These are phyloP conservation scores for Hibiscus tridactylites DNA, from an alignment of 345 rosid genomes.

Conservation along the genomic window DNA sequence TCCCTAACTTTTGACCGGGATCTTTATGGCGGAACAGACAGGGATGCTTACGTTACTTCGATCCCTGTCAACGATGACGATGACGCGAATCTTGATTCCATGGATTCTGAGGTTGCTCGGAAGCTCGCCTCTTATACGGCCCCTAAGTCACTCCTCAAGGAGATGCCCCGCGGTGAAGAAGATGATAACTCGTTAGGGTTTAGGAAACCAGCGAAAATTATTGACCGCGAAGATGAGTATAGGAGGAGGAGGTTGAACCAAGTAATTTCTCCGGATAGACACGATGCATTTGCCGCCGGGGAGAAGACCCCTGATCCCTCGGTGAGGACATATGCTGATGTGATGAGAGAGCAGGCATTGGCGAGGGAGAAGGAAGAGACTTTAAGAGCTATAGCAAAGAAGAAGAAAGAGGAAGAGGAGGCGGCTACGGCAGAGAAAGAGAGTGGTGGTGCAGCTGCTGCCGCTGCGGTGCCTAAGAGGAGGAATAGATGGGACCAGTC, in stretches of 20 bases:
- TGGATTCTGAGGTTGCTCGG: conserved; percentile 61
- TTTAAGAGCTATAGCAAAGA: conserved; percentile 47
- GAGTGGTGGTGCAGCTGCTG: conserved; percentile 25
- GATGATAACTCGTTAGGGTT: conserved; percentile 38
- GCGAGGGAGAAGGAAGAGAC: conserved; percentile 53
- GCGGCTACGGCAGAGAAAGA: conserved; percentile 40
- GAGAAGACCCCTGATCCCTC: conserved; percentile 91
- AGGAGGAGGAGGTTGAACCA: conserved; percentile 75
- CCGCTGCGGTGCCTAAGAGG: conserved; percentile 53
- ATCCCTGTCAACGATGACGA: conserved; percentile 88
- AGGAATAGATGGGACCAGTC: conserved; percentile 91
- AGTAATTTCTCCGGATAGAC: conserved; percentile 85
- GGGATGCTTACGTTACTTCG: conserved; percentile 52
- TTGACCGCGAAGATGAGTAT: conserved; percentile 91
- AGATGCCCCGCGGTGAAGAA: conserved; percentile 63
- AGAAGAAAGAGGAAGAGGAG: conserved; percentile 80
- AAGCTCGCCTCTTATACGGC: conserved; percentile 85
- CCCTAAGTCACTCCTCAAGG: conserved; percentile 70
- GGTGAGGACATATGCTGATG: conserved; percentile 67
- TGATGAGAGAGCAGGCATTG: conserved; percentile 78
- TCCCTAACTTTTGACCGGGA: conserved; percentile 69
- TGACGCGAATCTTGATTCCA: conserved; percentile 48
- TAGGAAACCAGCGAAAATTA: conserved; percentile 57
- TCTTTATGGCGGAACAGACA: conserved; percentile 69
- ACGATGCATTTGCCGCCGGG: conserved; percentile 80